Base-by-base conservation (phyloP, 331 rosid genomes). In the Acacia pycnantha region DNA sequence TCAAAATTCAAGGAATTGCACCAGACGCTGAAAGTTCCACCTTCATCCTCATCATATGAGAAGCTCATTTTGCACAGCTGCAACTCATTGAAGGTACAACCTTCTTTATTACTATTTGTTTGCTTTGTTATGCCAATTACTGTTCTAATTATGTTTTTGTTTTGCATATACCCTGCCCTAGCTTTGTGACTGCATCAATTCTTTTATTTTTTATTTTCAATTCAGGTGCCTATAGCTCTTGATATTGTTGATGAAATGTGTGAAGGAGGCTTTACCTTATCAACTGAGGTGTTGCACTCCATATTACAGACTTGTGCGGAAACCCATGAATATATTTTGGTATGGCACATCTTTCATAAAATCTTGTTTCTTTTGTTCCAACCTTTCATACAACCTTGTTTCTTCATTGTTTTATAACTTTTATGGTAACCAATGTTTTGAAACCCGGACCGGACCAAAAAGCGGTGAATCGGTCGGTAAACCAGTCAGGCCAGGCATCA, bases 51-150 rank as follows among this genome's bases (percentile, higher is more conserved):
- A 9, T 89, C 98, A 40, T 92, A 88, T 43, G 91, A 84, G 85
- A 91, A 88, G 87, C 96, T 95, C 82, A 85, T 95, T 78, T 73
- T 62, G 62, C 84, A 87, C 87, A 83, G 92, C 77, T 92, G 97
- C 78, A 85, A 82, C 68, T 86, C 84, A 76, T 89, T 61, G 70
- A 82, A 95, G 96, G 99, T 95, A 88, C 79, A 87, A 27, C 31
- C 46, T 62, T 68, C 72, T 13, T 15, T 43, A 27, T 53, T 19
- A 33, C 62, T 35, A 73, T 47, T 2, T 16, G 43, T 54, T 54
- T 53, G 19, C 31, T 13, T 73, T 50, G 47, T 54, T 62, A 27
- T 77, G 13, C 65, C 35, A 82, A 19, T 74, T 33, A 70, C 35
- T 70, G 15, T 37, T 56, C 53, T 37, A 67, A 51, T 31, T 41